Evolutionary conservation across 1,284 basidiomycete species (phyloP).

Genomic region (Ceratobasidium sp.): DNA sequence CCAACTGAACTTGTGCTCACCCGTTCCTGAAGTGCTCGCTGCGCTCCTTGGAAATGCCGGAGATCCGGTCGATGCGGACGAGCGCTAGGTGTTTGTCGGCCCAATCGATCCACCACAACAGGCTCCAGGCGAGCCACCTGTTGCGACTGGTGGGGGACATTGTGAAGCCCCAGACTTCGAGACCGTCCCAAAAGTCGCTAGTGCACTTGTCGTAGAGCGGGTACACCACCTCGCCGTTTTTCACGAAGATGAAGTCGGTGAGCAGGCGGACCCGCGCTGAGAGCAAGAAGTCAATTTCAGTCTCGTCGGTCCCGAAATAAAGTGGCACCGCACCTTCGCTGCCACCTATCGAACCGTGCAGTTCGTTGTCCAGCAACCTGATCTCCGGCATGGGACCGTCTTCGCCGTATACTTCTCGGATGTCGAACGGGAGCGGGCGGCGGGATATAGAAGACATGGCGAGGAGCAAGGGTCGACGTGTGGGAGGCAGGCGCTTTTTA

Average conservation of each 20-base stretch:
- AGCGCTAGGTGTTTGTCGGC: not conserved
- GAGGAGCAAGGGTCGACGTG: not conserved
- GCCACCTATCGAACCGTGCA: not conserved
- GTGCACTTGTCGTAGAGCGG: not conserved
- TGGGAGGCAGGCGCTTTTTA: too few relatives aligned
- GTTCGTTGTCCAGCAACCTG: not conserved
- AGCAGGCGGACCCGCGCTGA: not conserved
- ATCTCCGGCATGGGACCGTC: not conserved
- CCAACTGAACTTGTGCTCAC: not conserved
- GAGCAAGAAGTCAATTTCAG: not conserved
- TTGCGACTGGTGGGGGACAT: not conserved
- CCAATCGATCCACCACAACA: not conserved
- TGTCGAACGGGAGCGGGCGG: not conserved
- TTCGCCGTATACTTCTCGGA: not conserved
- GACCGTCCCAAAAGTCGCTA: conserved; percentile 3
- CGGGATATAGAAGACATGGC: not conserved
- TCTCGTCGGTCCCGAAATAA: not conserved
- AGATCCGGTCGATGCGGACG: not conserved
- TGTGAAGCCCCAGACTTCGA: conserved; percentile 5
- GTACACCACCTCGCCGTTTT: conserved; percentile 2
- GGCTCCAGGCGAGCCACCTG: conserved; percentile 5
- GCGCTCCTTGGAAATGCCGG: not conserved
- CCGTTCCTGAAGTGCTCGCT: not conserved
- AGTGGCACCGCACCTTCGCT: not conserved
- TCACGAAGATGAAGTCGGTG: conserved; percentile 17